Base-by-base conservation (phyloP, 768 basidiomycete genomes). In the Boletus pseudopeckii region DNA sequence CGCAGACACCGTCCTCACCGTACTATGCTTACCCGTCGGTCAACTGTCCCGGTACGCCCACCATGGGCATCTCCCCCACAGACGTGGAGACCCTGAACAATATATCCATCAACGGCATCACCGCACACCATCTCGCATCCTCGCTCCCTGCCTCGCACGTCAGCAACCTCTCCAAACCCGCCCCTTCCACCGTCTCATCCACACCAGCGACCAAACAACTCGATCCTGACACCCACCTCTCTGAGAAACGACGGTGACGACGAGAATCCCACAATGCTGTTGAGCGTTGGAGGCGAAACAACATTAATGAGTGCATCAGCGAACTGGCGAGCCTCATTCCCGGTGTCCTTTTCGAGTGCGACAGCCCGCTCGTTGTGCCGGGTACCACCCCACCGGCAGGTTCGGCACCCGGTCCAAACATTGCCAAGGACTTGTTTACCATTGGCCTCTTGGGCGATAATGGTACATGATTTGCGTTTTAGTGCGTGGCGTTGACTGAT, bases 261-360 rank as follows among this genome's bases (percentile, higher is more conserved):
- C 72, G 93, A 54, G 93, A 95, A 71, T 86, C 84, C 8, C 93
- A 97, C 67, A 97, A 97, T 61, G 92, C 92, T 2, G 93, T 97
- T 59, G 93, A 97, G 74, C 76, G 93, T 15, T 72, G 93, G 26
- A 65, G 93, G 55, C 70, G 93, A 45, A 93, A 97, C 66, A 95
- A 94, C 68, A 97, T 97, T 69, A 97, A 97, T 71, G 93, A 97
- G 73, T 91, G 92, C 71, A 97, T 97, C 61, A 81, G 82, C 37
- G 93, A 97, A 68, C 80, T 97, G 1, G 88, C 93, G 18, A 87
- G 87, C 22, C 77, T 97, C 42, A 88, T 97, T 55, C 93, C 93
- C 1, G 92, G 92, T 67, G 86, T 85, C 62, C 78, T 94, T 72
- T 75, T 93, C 38, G 90, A 92, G 42, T 73, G 78, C 47, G 74